phyloP scores from a whole-genome alignment of 78 protist species.

The Guillardia theta region DNA sequence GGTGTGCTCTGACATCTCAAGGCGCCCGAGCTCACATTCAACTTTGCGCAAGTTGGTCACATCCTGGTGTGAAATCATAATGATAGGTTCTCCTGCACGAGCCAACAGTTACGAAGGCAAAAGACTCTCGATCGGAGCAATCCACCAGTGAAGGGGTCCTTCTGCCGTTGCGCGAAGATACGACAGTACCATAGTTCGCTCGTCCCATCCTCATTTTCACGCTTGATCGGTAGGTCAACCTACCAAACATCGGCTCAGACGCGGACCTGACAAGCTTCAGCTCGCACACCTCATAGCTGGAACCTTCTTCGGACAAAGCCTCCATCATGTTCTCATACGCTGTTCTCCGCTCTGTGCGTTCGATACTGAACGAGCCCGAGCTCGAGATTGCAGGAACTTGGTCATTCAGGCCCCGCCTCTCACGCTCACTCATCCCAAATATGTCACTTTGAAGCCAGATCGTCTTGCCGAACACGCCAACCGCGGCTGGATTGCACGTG shows the following conservation, averaged over 20 bases:
- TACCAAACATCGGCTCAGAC: too few species aligned
- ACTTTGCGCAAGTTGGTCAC: conserved; percentile 1
- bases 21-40: conserved; percentile 9
- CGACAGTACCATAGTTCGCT: neutral
- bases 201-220: neutral
- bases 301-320: neutral
- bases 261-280: too few species aligned
- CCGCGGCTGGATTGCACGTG: conserved; percentile 11
- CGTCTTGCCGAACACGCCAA: neutral
- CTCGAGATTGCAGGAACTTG: neutral
- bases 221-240: neutral
- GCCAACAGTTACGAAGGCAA: too few species aligned
- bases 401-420: neutral
- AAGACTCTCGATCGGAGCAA: too few species aligned
- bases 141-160: neutral
- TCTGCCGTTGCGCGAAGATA: conserved; percentile 31
- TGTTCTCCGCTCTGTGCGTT: neutral
- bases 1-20: neutral
- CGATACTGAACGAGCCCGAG: neutral
- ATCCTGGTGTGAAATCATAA: neutral
- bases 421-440: conserved; percentile 14
- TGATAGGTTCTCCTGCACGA: neutral
- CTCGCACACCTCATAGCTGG: neutral
- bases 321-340: conserved; percentile 29
- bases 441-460: conserved; percentile 36